Evolutionary conservation across 805 yeast species (phyloP).

Genomic region (Pichia thaimueangensis): DNA sequence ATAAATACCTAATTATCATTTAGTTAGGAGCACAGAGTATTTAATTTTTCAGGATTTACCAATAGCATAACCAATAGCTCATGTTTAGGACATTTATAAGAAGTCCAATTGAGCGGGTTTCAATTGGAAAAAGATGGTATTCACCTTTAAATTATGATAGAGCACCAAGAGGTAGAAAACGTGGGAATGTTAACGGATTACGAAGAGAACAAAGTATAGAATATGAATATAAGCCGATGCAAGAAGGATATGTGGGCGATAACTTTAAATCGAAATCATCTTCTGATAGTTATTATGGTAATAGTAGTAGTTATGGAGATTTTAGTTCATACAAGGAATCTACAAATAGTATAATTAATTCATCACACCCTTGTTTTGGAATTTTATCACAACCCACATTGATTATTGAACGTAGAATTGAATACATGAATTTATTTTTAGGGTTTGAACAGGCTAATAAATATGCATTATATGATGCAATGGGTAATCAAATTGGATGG

Average conservation of each 20-base stretch:
- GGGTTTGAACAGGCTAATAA: slow-evolving; percentile 91
- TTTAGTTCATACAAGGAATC: background rate
- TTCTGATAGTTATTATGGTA: background rate
- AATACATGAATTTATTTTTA: slow-evolving; percentile 75
- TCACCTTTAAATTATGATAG: slow-evolving; percentile 18
- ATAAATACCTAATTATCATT: too few relatives aligned
- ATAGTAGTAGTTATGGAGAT: slow-evolving; percentile 18
- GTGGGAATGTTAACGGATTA: background rate
- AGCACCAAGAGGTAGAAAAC: slow-evolving; percentile 3
- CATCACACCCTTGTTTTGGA: slow-evolving; percentile 52
- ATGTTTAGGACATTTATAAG: background rate
- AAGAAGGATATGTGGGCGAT: background rate
- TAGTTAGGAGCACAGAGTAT: too few relatives aligned
- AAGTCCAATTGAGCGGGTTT: background rate
- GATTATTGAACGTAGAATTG: slow-evolving; percentile 82
- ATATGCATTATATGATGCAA: slow-evolving; percentile 65
- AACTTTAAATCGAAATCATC: too few relatives aligned
- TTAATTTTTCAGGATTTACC: too few relatives aligned
- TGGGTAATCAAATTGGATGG: slow-evolving; percentile 71
- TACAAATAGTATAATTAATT: slow-evolving; percentile 41
- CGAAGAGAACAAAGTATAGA: background rate
- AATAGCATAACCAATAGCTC: too few relatives aligned
- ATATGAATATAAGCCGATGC: background rate
- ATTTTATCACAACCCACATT: slow-evolving; percentile 74
- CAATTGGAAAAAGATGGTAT: slow-evolving; percentile 8